Base-by-base conservation (phyloP, 2,329 filamentous ascomycete species). In the Aspergillus tamarii region DNA sequence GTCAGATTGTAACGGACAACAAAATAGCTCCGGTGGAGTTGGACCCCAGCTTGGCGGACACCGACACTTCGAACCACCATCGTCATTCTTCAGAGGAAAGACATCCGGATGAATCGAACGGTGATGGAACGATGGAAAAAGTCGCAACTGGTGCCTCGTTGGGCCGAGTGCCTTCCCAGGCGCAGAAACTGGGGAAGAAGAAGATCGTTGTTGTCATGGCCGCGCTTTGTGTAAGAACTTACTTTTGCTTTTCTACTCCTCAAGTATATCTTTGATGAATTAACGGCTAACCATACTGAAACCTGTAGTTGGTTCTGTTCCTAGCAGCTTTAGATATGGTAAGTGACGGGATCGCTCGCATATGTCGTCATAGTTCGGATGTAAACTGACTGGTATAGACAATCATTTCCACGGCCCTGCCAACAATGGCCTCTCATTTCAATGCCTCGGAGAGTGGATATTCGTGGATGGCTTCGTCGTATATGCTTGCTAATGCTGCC, bases 321-420 rank as follows among this genome's bases (percentile, higher is more conserved):
- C 81, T 89, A 30, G 85, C 86, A 12, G 87, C 87, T 36, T 75
- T 89, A 46, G 87, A 89, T 69, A 86, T 88, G 73, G 80, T 82
- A 75, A 59, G 73, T 65, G 30, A 32, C 21, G 34, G 12, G 9
- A 56, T 45, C 16, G n/a, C 54, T 43, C 34, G 26, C n/a, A 53
- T 50, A 5, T 36, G 52, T n/a, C 4, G 23, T 57, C 21, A 48
- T 28, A 21, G n/a, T 53, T 60, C 36, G 23, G 23, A 64, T 63
- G 46, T 53, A 53, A n/a, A 45, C 57, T 66, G 39, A 60, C 62
- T 34, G 52, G 57, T 57, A 46, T 62, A 76, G 73, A 82, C 80
- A 2, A 83, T 82, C 55, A 73, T 81, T 39, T 81, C 80, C 10
- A 83, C 81, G 10, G 80, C 81, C 9, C 68, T 83, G 28, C 77